Evolutionary conservation across 2,329 filamentous ascomycete species (phyloP).

Genomic region (Fusarium sp.): DNA sequence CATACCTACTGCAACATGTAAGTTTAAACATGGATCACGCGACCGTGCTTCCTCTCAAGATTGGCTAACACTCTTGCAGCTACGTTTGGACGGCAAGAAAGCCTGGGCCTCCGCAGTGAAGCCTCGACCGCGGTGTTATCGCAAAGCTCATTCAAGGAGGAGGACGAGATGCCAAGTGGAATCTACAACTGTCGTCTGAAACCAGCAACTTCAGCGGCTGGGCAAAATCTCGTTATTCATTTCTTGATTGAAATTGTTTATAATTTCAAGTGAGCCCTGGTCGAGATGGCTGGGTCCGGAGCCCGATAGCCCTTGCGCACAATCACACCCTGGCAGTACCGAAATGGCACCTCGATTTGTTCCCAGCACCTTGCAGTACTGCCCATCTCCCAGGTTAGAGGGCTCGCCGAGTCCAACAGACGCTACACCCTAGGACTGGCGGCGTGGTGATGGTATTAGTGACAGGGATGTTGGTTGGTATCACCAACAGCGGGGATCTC

Average conservation of each 20-base stretch:
- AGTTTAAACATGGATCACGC: constrained; percentile 54
- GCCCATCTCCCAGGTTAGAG: constrained; percentile 27
- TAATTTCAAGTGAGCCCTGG: constrained; percentile 4
- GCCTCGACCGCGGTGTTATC: not conserved
- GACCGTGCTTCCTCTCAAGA: not conserved
- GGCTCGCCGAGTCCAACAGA: constrained; percentile 31
- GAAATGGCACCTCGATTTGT: constrained; percentile 36
- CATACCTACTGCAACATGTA: constrained; percentile 82
- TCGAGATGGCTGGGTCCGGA: constrained; percentile 14
- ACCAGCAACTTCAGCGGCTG: constrained; percentile 3
- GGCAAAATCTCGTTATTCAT: constrained; percentile 1
- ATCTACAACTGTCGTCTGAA: not conserved
- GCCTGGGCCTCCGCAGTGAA: constrained; percentile 41
- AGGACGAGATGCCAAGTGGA: constrained; percentile 6
- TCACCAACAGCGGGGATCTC: constrained; percentile 39
- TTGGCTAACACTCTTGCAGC: constrained; percentile 26
- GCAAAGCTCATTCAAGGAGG: constrained; percentile 9
- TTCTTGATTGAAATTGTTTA: constrained; percentile 8
- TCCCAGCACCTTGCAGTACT: constrained; percentile 18
- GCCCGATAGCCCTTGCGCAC: constrained; percentile 14
- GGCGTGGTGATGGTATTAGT: constrained; percentile 25
- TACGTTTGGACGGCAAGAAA: constrained; percentile 46
- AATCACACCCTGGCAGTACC: constrained; percentile 19
- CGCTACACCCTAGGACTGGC: constrained; percentile 20
- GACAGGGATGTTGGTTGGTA: constrained; percentile 32